Base-by-base conservation (phyloP, 2,329 filamentous ascomycete genomes). In the Amylocarpus encephaloides region DNA sequence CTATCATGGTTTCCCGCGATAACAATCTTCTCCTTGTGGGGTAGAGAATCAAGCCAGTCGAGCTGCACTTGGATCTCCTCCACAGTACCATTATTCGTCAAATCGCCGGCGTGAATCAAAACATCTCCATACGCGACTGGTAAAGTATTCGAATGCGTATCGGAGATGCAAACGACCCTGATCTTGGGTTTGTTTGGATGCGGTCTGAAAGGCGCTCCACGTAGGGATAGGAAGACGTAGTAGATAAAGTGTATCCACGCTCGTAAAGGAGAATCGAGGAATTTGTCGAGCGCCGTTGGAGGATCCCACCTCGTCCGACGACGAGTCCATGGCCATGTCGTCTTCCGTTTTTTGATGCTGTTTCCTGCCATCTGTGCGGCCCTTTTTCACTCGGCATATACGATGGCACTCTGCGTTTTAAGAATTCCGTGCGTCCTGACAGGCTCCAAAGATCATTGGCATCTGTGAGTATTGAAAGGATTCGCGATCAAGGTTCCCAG, bases 1-100 rank as follows among this genome's bases (percentile, higher is more conserved):
- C 81, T 84, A 64, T 96, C 92, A 67, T 96, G 92, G 65, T 96
- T 96, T 1, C 92, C 92, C 30, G 82, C 81, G 30, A 97, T 82
- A 33, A 91, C 78, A 19, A 96, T 75, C 68, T 95, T 95, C 67
- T 94, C 78, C 33, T 71, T 70, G 63, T 95, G 89, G 0, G 88
- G 86, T 6, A 91, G 77, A 3, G 73, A 72, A 42, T 75, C 77
- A 11, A 96, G 74, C 89, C 89, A 96, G 71, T 95, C 80, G 39
- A 96, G 74, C 61, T 93, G 85, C n/a, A 71, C 73, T 70, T 95
- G 89, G 49, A 97, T 83, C 54, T 89, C 85, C 11, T 73, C 72
- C 0, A 80, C 76, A 7, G 81, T 85, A 35, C 92, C 92, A 18
- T 73, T 72, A 59, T 88, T 83, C 48, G 84, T 85, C 62, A 95